Evolutionary conservation across 2,329 filamentous ascomycete genomes (phyloP).

Genomic region (Stromatinia cepivora): DNA sequence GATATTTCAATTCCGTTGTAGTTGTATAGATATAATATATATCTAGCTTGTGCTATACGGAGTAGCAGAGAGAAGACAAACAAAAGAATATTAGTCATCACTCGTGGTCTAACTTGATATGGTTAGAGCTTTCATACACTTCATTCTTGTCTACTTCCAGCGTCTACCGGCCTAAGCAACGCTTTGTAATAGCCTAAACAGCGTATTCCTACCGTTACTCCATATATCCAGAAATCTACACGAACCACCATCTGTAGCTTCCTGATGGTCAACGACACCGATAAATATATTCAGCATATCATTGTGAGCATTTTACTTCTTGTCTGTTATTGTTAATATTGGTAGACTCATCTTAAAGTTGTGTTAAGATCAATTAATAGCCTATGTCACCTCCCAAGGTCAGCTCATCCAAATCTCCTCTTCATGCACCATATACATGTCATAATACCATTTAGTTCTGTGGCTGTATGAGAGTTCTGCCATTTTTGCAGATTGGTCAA

Average conservation of each 20-base stretch:
- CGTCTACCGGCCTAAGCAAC: not conserved
- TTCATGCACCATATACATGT: not conserved
- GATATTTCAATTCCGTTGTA: too few species aligned
- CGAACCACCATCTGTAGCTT: too few species aligned
- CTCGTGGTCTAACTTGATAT: not conserved
- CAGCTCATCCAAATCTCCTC: not conserved
- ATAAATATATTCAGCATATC: not conserved
- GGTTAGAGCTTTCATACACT: not conserved
- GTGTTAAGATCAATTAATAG: not conserved
- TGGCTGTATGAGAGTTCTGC: not conserved
- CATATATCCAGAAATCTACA: too few species aligned
- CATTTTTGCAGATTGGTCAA: not conserved
- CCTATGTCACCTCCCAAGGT: not conserved
- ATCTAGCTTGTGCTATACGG: too few species aligned
- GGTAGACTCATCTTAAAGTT: not conserved
- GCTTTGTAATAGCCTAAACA: too few species aligned
- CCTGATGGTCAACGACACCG: too few species aligned
- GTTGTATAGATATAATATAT: too few species aligned
- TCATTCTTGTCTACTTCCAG: not conserved
- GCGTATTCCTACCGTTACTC: too few species aligned
- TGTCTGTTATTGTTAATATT: not conserved
- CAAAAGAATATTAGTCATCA: not conserved
- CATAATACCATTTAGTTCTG: not conserved
- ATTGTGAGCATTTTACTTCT: not conserved
- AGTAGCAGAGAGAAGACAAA: not conserved